A percentile compares a stretch with the other conserved stretches of the same genome.
phyloP scores from a whole-genome alignment of 208 protist genomes.

The Trypanosoma melophagium region DNA sequence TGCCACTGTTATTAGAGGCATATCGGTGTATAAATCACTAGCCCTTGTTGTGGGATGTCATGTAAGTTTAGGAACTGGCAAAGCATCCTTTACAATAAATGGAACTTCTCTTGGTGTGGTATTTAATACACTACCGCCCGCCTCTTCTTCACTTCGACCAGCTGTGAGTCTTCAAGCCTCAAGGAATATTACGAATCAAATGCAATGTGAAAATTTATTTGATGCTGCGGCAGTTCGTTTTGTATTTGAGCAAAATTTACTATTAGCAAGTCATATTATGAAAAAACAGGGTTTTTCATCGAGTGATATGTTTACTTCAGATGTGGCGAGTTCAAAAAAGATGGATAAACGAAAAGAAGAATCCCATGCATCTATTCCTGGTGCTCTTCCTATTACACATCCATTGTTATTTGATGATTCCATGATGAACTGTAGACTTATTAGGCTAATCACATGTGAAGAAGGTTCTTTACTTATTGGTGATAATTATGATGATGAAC shows the following conservation, averaged over 20 bases:
- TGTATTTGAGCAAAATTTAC: slow-evolving; percentile 24
- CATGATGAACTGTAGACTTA: slow-evolving; percentile 25
- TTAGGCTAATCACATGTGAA: slow-evolving; percentile 22
- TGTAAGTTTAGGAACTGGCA: slow-evolving; percentile 9
- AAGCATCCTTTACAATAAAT: slow-evolving; percentile 40
- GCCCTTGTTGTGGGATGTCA: slow-evolving; percentile 32
- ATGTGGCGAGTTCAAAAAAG: no score
- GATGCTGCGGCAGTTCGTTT: slow-evolving; percentile 31
- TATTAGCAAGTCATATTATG: slow-evolving; percentile 11
- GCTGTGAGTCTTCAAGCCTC: slow-evolving; percentile 32
- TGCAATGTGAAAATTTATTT: slow-evolving; percentile 15
- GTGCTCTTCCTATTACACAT: neutral
- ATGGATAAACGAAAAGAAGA: neutral
- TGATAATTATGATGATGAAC: slow-evolving; percentile 2
- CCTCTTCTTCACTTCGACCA: slow-evolving; percentile 17
- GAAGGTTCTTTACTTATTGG: neutral
- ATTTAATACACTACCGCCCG: slow-evolving; percentile 27
- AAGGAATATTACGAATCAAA: slow-evolving; percentile 1
- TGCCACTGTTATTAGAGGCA: slow-evolving; percentile 1
- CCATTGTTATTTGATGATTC: slow-evolving; percentile 27
- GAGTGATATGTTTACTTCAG: neutral
- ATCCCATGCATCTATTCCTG: slow-evolving; percentile 14
- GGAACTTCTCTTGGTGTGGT: slow-evolving; percentile 30
- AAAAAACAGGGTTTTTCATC: neutral
- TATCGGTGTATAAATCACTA: slow-evolving; percentile 23